phyloP scores from a whole-genome alignment of 1,284 basidiomycete genomes.

The Tilletia caries region DNA sequence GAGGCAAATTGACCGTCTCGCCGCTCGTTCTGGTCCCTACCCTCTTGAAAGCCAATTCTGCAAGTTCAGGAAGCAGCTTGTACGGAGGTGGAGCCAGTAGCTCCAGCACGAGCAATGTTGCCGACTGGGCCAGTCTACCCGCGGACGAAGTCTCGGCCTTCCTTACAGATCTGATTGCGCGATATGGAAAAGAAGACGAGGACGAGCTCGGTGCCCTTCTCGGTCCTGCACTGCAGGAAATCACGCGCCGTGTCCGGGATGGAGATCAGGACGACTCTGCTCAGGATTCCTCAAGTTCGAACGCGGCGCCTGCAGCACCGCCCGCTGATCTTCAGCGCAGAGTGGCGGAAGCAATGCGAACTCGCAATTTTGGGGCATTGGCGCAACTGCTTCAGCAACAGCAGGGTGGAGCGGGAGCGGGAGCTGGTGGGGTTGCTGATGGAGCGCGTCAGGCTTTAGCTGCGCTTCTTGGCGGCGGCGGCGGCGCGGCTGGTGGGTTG shows the following conservation, averaged over 20 bases:
- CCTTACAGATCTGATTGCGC: conserved; percentile 56
- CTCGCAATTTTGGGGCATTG: neutral
- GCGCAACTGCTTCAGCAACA: conserved; percentile 13
- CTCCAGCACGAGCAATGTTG: conserved; percentile 20
- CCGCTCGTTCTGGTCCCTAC: conserved; percentile 65
- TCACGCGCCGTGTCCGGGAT: conserved; percentile 39
- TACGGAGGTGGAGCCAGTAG: conserved; percentile 18
- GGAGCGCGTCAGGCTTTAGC: conserved; percentile 23
- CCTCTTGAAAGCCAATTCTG: conserved; percentile 23
- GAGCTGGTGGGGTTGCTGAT: conserved; percentile 16
- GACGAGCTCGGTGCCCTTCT: conserved; percentile 57
- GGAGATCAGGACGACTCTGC: conserved; percentile 24
- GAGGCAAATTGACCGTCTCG: conserved; percentile 26
- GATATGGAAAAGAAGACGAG: conserved; percentile 54
- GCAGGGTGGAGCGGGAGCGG: neutral
- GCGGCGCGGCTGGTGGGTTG: conserved; percentile 24
- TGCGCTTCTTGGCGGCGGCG: conserved; percentile 27
- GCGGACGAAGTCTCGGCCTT: conserved; percentile 56
- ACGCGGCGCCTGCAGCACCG: neutral
- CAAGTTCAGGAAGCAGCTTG: neutral
- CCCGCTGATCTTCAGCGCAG: neutral
- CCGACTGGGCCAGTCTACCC: conserved; percentile 47
- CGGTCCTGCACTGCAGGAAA: conserved; percentile 51
- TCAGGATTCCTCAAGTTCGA: neutral
- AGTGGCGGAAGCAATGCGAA: neutral